phyloP scores from a whole-genome alignment of 2,329 filamentous ascomycete genomes.

The Pseudogymnoascus sp. region DNA sequence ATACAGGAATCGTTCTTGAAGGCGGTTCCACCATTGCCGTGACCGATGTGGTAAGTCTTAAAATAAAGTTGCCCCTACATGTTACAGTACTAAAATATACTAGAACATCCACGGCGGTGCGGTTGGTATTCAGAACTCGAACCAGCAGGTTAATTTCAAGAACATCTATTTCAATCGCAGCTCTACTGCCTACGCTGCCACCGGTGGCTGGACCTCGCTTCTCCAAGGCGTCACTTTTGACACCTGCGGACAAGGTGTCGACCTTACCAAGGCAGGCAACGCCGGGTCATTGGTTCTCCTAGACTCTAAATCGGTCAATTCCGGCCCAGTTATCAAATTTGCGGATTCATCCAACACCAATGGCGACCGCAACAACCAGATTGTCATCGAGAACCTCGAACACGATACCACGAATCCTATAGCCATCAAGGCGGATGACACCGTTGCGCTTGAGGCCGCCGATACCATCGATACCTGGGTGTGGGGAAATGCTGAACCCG shows the following conservation, averaged over 20 bases:
- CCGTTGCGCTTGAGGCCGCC: constrained; percentile 17
- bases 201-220: not conserved
- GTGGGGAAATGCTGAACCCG: not conserved
- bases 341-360: not conserved
- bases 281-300: constrained; percentile 2
- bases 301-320: not conserved
- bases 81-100: not conserved
- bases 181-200: not conserved
- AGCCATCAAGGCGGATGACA: constrained; percentile 13
- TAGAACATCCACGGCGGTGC: constrained; percentile 44
- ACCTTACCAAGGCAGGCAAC: constrained; percentile 1
- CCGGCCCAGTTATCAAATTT: constrained; percentile 2
- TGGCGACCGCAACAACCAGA: constrained; percentile 1
- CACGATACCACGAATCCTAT: not conserved
- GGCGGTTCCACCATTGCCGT: constrained; percentile 23
- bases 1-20: constrained; percentile 28
- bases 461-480: constrained; percentile 12
- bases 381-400: not conserved
- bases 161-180: not conserved
- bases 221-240: constrained; percentile 20
- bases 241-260: constrained; percentile 21
- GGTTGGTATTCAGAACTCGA: constrained; percentile 34
- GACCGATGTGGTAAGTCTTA: not conserved
- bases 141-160: constrained; percentile 49
- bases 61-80: not conserved